phyloP scores from a whole-genome alignment of 2,329 filamentous ascomycete species.

The Didymella glomerata region DNA sequence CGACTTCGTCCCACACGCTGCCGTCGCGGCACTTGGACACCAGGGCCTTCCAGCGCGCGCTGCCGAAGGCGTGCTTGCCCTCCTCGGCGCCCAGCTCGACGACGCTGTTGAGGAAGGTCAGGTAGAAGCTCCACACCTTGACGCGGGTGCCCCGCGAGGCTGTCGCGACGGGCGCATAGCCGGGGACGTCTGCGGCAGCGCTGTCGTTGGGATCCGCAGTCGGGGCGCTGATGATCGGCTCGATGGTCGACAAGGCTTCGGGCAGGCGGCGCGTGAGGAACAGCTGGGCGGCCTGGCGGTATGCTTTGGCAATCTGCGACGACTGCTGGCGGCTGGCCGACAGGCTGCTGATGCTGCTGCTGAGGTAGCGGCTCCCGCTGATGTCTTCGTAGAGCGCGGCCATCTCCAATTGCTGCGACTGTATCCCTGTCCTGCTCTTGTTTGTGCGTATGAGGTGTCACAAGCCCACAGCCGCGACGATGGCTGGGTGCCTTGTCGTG shows the following conservation, averaged over 20 bases:
- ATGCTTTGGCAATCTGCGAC: constrained; percentile 85
- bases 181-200: constrained; percentile 27
- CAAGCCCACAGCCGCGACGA: constrained; percentile 13
- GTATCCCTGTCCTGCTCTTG: too few relatives aligned
- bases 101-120: constrained; percentile 91
- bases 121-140: constrained; percentile 97
- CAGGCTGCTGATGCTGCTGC: constrained; percentile 75
- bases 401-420: constrained; percentile 31
- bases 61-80: constrained; percentile 87
- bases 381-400: constrained; percentile 61
- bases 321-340: constrained; percentile 71
- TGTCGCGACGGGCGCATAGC: constrained; percentile 75
- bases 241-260: constrained; percentile 84
- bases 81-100: constrained; percentile 89
- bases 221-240: constrained; percentile 76
- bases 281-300: constrained; percentile 91
- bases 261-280: constrained; percentile 93
- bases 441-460: not conserved
- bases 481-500: constrained; percentile 8
- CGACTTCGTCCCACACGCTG: constrained; percentile 92
- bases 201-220: constrained; percentile 35
- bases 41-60: constrained; percentile 81
- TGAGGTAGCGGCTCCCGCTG: constrained; percentile 66
- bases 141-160: constrained; percentile 84
- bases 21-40: constrained; percentile 87